Base-by-base conservation (phyloP, 768 basidiomycete genomes). In the Leccinum olivaceopallidum region DNA sequence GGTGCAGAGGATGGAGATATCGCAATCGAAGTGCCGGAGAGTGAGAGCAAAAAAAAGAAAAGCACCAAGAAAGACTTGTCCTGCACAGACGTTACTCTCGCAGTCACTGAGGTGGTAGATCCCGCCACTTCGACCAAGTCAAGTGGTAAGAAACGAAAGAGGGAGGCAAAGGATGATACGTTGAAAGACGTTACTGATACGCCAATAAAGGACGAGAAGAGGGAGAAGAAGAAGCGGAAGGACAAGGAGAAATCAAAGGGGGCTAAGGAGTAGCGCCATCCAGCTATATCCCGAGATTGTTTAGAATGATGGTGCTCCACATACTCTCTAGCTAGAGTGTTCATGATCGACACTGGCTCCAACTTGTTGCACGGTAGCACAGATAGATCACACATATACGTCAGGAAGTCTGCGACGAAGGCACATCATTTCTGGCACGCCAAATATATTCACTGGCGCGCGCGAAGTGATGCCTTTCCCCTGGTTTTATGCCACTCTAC, bases 211-310 rank as follows among this genome's bases (percentile, higher is more conserved):
- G 62, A 55, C n/a, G 61, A 53, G n/a, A 69, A 73, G 59, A 59
- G 49, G 52, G 72, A 72, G 65, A 70, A 75, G 63, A 72, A 73
- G 65, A 75, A 73, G 56, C 65, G 73, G 47, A 71, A 75, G 52
- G 58, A 55, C 9, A 65, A 62, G 39, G 62, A 60, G 18, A 34
- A 12, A 22, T 32, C 49, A 12, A 53, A 62, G 14, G 42, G 28
- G 22, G 49, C 49, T 1, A 57, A 53, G 26, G 55, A 37, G 44
- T 66, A 66, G 50, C 22, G 24, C 16, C 42, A 44, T 14, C n/a
- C 42, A 22, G 51, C 14, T 20, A 44, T 44, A n/a, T n/a, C 9
- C 42, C 42, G 18, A 42, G 42, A 9, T 44, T 44, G 3, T 44
- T 44, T n/a, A 20, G 42, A 14, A 44, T 20, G 42, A 44, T 20